Conservation (phyloP, 2,329 filamentous ascomycete genomes). For the Bipolaris sorokiniana region DNA sequence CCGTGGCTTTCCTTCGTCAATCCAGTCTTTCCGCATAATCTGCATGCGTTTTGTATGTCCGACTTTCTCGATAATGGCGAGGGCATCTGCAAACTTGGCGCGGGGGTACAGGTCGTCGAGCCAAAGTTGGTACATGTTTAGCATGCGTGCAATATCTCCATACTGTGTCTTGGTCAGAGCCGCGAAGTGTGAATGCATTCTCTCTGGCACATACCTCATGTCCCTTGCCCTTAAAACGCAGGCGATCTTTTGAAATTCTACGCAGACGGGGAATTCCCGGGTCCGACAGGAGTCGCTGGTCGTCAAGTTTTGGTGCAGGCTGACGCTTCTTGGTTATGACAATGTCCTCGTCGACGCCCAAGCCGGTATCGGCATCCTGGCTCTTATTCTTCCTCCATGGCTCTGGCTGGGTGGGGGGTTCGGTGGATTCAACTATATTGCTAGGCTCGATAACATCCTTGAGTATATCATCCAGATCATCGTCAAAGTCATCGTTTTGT, state of each 20-base stretch:
- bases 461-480: conserved; percentile 71
- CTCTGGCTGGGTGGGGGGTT: conserved; percentile 26
- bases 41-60: conserved; percentile 84
- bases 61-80: conserved; percentile 89
- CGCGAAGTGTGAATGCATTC: not conserved
- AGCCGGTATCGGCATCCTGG: conserved; percentile 51
- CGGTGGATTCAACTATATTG: conserved; percentile 49
- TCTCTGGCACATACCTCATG: conserved; percentile 71
- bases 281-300: conserved; percentile 78
- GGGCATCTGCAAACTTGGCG: conserved; percentile 88
- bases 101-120: conserved; percentile 95
- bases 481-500: conserved; percentile 40
- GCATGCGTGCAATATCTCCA: conserved; percentile 77
- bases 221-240: conserved; percentile 90
- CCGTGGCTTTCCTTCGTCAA: conserved; percentile 73
- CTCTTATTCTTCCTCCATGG: conserved; percentile 21
- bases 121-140: conserved; percentile 95
- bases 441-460: conserved; percentile 72
- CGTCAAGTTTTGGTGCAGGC: conserved; percentile 86
- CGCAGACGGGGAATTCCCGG: conserved; percentile 84
- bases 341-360: conserved; percentile 88
- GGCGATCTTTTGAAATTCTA: conserved; percentile 68
- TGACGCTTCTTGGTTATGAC: conserved; percentile 77
- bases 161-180: conserved; percentile 62
- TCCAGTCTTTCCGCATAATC: conserved; percentile 78